Percentiles rank a stretch among this genome's conserved stretches.
Conservation (phyloP, 148 eudicot species). For the Drosera capensis region DNA sequence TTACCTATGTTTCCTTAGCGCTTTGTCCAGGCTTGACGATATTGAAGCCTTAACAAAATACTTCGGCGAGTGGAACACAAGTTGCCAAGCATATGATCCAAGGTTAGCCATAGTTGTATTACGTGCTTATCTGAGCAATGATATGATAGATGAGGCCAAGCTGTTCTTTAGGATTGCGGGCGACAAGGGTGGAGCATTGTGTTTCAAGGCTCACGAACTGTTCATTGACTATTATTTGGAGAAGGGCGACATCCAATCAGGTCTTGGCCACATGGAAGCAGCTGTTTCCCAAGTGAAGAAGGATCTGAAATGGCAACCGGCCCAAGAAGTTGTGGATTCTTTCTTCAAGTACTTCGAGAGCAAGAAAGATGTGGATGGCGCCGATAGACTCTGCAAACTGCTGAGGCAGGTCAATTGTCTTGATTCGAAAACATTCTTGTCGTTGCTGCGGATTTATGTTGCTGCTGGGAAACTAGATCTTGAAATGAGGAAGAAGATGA, state of each 20-base stretch:
- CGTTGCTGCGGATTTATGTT: slow-evolving; percentile 36
- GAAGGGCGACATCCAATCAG: slow-evolving; percentile 22
- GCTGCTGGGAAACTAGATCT: slow-evolving; percentile 33
- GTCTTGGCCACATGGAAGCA: slow-evolving; percentile 31
- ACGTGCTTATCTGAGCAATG: slow-evolving; percentile 29
- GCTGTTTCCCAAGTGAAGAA: slow-evolving; percentile 17
- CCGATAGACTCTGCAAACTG: slow-evolving; percentile 33
- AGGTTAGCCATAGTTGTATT: slow-evolving; percentile 39
- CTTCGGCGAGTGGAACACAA: slow-evolving; percentile 47
- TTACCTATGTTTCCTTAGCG: slow-evolving; percentile 36
- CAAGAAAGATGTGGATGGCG: slow-evolving; percentile 38
- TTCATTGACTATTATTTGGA: slow-evolving; percentile 26
- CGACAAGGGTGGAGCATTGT: slow-evolving; percentile 12
- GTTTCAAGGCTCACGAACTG: slow-evolving; percentile 16
- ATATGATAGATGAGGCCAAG: slow-evolving; percentile 48
- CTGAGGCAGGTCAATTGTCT: slow-evolving; percentile 25
- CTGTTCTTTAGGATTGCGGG: slow-evolving; percentile 14
- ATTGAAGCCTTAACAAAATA: slow-evolving; percentile 25
- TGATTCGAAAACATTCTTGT: slow-evolving; percentile 20
- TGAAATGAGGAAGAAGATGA: slow-evolving; percentile 39
- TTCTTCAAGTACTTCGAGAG: slow-evolving; percentile 21
- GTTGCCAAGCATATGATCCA: slow-evolving; percentile 27
- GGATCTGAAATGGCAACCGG: slow-evolving; percentile 19
- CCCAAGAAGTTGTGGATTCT: slow-evolving; percentile 6
- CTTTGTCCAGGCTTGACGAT: slow-evolving; percentile 34